Percentiles rank a stretch among this genome's conserved stretches.
These are phyloP conservation scores for Panicum miliaceum DNA, from an alignment of 176 grass and related monocot species.

Conservation along the genomic window DNA sequence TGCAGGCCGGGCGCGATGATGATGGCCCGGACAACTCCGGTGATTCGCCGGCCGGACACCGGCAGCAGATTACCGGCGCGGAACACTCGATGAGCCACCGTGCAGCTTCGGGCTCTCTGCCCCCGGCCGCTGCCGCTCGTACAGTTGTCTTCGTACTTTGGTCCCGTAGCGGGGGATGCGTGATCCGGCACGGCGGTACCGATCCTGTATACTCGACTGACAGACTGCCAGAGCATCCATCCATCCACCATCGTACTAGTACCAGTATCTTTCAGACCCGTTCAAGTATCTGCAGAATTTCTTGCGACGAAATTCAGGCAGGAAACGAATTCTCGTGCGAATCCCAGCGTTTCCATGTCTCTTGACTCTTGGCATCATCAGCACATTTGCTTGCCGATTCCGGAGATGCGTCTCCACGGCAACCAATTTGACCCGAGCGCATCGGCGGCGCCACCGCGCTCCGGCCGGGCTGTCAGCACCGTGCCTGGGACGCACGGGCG, in stretches of 20 bases:
- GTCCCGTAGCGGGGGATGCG: neutral
- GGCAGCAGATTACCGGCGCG: constrained; percentile 2
- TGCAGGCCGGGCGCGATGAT: constrained; percentile 25
- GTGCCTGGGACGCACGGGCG: constrained; percentile 18
- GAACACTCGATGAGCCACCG: constrained; percentile 7
- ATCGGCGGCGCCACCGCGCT: neutral
- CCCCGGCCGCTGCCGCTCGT: neutral
- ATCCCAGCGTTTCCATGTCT: neutral
- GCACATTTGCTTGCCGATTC: neutral
- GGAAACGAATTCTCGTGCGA: neutral
- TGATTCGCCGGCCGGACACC: constrained; percentile 9
- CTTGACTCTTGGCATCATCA: neutral
- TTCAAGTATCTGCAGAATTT: neutral
- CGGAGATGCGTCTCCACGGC: neutral
- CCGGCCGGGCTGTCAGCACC: neutral
- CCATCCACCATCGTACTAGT: neutral
- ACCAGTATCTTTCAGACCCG: neutral
- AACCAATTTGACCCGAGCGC: neutral
- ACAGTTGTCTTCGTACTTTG: neutral
- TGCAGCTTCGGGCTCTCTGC: neutral
- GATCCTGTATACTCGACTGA: neutral
- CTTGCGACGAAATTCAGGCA: neutral
- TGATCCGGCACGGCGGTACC: neutral
- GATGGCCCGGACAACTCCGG: constrained; percentile 22
- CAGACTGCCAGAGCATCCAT: neutral